Evolutionary conservation across 305 asterid genomes (phyloP), one percentile per base, ranked within the genome.

Genomic region (Fraxinus dipetala): DNA sequence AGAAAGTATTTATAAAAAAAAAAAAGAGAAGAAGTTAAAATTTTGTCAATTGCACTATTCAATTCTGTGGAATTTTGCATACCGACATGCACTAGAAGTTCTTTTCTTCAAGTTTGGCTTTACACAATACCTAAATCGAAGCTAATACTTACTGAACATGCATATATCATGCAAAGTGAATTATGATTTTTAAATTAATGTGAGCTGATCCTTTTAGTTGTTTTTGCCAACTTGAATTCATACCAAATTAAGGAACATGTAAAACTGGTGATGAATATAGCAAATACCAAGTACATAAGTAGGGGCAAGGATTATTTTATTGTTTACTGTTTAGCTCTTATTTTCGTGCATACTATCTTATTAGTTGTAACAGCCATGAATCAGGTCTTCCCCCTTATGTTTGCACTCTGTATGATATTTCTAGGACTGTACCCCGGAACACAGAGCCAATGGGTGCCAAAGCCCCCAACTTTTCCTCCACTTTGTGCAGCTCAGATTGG

Each of bases 401-500:
- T 85, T 34, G 80, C 81, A 9, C 73, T 83, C 0, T 30, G 61
- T 16, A 18, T 85, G 85, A 28, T 88, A 54, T 73, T 90, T 80
- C 79, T 91, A 40, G 89, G 78, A 36, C 80, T 87, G 13, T 56
- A 63, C 56, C 87, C 85, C 20, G 82, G 30, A 78, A 88, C 84
- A 8, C 79, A 87, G 26, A 16, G 90, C 85, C 87, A 85, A 70
- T 84, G 85, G 88, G 6, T 24, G 45, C 59, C 34, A 24, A 75
- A 2, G 69, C 79, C 34, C 40, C 86, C 80, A 14, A 0, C 76
- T 38, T 80, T 69, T 5, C 87, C 82, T 4, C 90, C 90, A 32
- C 91, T 88, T 16, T 93, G 97, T 78, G 72, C 79, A 16, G 43
- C 89, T 18, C 95, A 91, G 74, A 77, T 88, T 43, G 76, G 89